phyloP scores from a whole-genome alignment of 306 rosid species.

The Herpetospermum pedunculosum region DNA sequence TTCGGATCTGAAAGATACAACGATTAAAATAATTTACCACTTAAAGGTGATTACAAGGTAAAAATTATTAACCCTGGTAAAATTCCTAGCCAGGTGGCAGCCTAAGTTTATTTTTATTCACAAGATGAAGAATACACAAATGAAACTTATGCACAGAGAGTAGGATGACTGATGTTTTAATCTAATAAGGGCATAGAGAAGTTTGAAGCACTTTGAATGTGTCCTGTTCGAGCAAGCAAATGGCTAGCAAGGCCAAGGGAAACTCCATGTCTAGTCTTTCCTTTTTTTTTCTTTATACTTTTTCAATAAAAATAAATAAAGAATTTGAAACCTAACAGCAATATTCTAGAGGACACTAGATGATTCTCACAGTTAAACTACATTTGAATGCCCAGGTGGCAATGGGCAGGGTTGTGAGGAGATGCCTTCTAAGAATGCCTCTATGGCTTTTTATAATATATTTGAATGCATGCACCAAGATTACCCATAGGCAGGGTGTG shows the following conservation, averaged over 20 bases:
- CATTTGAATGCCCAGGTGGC: neutral
- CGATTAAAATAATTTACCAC: neutral
- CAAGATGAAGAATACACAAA: neutral
- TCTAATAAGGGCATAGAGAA: neutral
- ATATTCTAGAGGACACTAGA: neutral
- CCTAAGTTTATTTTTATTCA: neutral
- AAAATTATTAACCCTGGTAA: neutral
- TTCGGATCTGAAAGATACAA: slow-evolving; percentile 58
- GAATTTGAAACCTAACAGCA: neutral
- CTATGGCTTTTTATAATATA: neutral
- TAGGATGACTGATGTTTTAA: neutral
- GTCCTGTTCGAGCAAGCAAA: neutral
- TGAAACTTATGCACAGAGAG: neutral
- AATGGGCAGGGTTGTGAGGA: neutral
- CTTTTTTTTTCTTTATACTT: neutral
- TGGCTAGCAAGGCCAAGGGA: neutral
- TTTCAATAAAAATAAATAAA: neutral
- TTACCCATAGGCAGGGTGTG: neutral
- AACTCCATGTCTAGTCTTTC: neutral
- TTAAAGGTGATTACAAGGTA: neutral
- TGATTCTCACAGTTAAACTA: neutral
- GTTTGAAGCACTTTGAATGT: neutral
- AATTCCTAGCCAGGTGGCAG: neutral
- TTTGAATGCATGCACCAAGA: neutral
- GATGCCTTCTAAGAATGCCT: neutral